Evolutionary conservation across 1,139 yeast species (phyloP).

Genomic region (Sugiyamaella sp.): DNA sequence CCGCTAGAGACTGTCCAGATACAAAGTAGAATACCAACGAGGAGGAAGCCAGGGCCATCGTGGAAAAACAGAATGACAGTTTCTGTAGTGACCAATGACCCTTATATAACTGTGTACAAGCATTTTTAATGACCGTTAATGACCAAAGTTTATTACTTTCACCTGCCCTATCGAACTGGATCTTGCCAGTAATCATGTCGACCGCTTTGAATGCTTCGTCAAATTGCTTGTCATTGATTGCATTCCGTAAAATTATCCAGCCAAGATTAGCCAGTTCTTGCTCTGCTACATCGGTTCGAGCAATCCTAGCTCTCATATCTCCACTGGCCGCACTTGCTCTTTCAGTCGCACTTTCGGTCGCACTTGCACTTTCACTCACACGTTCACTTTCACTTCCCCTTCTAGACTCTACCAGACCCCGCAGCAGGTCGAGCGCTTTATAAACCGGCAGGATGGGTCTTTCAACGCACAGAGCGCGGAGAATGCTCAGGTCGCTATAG

Average conservation of each 20-base stretch:
- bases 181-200: slow-evolving; percentile 2
- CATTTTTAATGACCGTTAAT: background rate
- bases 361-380: background rate
- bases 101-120: background rate
- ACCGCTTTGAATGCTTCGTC: slow-evolving; percentile 18
- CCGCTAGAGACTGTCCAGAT: slow-evolving; percentile 3
- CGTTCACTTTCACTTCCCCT: background rate
- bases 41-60: background rate
- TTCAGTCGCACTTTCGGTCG: background rate
- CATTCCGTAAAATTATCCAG: slow-evolving; percentile 19
- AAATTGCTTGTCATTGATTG: slow-evolving; percentile 18
- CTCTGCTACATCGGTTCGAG: background rate
- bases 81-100: background rate
- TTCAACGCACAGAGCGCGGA: slow-evolving; percentile 8
- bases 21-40: background rate
- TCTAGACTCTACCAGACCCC: background rate
- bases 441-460: slow-evolving; percentile 7
- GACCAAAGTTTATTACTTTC: background rate
- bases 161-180: background rate
- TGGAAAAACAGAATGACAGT: background rate
- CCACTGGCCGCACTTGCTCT: background rate
- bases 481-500: background rate
- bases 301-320: background rate
- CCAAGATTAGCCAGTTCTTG: background rate
- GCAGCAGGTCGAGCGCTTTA: background rate